phyloP scores from a whole-genome alignment of 1,284 basidiomycete genomes.

The Ceratobasidium sp. region DNA sequence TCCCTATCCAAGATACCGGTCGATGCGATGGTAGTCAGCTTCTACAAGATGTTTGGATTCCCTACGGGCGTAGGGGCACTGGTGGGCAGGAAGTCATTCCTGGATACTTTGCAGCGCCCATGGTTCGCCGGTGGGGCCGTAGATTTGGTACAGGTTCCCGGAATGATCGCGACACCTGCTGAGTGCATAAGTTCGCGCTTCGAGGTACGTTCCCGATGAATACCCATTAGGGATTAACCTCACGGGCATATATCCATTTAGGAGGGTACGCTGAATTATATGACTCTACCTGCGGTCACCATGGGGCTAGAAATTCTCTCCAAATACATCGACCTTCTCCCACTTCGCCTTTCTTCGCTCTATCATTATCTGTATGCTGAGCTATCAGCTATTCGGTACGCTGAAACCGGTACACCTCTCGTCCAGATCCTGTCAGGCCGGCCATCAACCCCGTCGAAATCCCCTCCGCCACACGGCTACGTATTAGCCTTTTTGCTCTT shows the following conservation, averaged over 20 bases:
- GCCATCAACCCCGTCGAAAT: constrained; percentile 7
- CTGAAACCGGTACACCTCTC: constrained; percentile 69
- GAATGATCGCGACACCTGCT: constrained; percentile 73
- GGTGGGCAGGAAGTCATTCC: constrained; percentile 77
- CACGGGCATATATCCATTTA: constrained; percentile 55
- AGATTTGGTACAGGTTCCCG: constrained; percentile 83
- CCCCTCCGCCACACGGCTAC: constrained; percentile 29
- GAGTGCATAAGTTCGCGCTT: constrained; percentile 77
- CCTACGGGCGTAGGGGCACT: constrained; percentile 88
- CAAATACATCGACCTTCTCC: constrained; percentile 80
- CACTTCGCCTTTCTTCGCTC: constrained; percentile 77
- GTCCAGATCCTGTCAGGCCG: constrained; percentile 69
- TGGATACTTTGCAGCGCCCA: constrained; percentile 70
- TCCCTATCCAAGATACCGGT: constrained; percentile 75
- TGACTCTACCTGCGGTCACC: constrained; percentile 79
- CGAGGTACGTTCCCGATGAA: constrained; percentile 66
- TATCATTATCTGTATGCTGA: constrained; percentile 67
- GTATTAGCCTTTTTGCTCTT: constrained; percentile 31
- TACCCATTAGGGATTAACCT: constrained; percentile 41
- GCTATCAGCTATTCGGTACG: constrained; percentile 70
- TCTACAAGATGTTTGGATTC: constrained; percentile 92
- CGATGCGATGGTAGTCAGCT: constrained; percentile 85
- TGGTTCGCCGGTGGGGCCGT: constrained; percentile 91
- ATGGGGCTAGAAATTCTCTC: constrained; percentile 81
- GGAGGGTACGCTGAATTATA: constrained; percentile 88